These are phyloP conservation scores for Daedaleopsis nitida DNA, from an alignment of 768 basidiomycete species.

Conservation along the genomic window DNA sequence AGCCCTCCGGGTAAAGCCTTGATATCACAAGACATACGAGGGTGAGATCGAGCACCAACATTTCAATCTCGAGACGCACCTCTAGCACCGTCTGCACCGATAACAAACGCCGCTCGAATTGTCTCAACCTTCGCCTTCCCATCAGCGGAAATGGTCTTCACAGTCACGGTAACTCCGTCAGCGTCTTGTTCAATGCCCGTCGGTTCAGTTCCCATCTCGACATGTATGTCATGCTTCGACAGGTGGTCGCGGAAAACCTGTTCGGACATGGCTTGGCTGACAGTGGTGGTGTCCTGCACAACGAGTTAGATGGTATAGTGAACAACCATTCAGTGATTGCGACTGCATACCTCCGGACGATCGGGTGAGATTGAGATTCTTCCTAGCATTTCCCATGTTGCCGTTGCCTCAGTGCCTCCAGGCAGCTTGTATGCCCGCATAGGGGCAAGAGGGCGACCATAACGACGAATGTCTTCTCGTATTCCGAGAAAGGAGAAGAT, in stretches of 20 bases:
- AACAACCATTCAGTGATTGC: not conserved
- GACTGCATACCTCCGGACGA: conserved; percentile 21
- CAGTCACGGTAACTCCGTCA: conserved; percentile 32
- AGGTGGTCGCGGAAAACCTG: conserved; percentile 34
- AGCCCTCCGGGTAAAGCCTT: conserved; percentile 40
- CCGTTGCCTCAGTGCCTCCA: conserved; percentile 15
- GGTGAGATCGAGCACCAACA: not conserved
- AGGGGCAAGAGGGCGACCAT: not conserved
- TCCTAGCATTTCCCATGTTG: conserved; percentile 9
- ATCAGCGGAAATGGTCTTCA: conserved; percentile 16
- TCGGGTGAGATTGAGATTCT: conserved; percentile 8
- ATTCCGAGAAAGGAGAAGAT: conserved; percentile 23
- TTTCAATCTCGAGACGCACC: conserved; percentile 18
- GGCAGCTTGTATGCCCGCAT: conserved; percentile 23
- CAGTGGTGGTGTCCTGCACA: not conserved
- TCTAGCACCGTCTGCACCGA: conserved; percentile 45
- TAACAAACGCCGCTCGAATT: conserved; percentile 34
- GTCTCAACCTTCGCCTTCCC: conserved; percentile 32
- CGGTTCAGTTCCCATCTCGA: conserved; percentile 41
- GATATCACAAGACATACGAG: not conserved
- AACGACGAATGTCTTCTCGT: conserved; percentile 14
- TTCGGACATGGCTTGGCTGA: conserved; percentile 29
- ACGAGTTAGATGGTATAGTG: not conserved
- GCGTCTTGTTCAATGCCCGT: conserved; percentile 34
- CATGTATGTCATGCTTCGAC: conserved; percentile 25